Evolutionary conservation across 306 rosid genomes (phyloP), one percentile per base, ranked within the genome.

Genomic region (Quercus wislizeni): DNA sequence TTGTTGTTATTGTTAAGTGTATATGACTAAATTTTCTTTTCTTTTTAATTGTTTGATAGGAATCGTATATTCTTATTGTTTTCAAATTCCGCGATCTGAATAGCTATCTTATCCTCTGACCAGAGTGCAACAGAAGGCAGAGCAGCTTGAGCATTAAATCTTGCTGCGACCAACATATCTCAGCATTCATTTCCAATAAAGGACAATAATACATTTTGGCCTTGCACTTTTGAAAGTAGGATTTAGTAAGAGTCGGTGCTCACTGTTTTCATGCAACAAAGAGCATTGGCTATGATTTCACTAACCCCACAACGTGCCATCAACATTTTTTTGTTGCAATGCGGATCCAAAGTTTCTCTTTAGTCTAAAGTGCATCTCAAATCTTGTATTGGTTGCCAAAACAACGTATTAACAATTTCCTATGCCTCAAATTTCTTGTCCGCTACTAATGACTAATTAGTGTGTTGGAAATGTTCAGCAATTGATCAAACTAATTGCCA

Each of bases 121-220:
- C 65, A 27, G 61, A 27, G 57, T 62, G 56, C 64, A 83, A 82
- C 74, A 67, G 81, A 62, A 76, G 80, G 55, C 3, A 62, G 76
- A 23, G 83, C 9, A 82, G 81, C 33, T 19, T 25, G 73, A 21
- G 79, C 75, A 87, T 75, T 87, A 4, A 81, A 10, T 13, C 11
- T 55, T 79, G 79, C 43, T 74, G 74, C 35, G 71, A 75, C 67
- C 76, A 52, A 79, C 58, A 81, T 74, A 75, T 62, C 78, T 55
- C 80, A 83, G 81, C 69, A 76, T 75, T 77, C 69, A 77, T 77
- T 83, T 41, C 30, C 74, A 78, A 73, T 61, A 43, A 86, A 84
- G 79, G 80, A 86, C 88, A 84, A 84, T 5, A 27, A 51, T 41
- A 41, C 78, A 74, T 76, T 84, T 76, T 76, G 76, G 74, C 82